Conservation (phyloP, 306 rosid genomes). For the Cucumis sativus region Cucumber_9930_V3 NC_026655.2:6913001-6913500, state of each 20-base stretch:
- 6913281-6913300: neutral
- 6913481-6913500: no score
- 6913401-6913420: neutral
- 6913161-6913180: neutral
- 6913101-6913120: neutral
- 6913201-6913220: neutral
- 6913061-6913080: neutral
- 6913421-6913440: no score
- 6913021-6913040: neutral
- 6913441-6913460: no score
- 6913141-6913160: neutral
- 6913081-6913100: neutral
- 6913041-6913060: neutral
- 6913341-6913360: neutral
- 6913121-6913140: neutral
- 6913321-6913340: neutral
- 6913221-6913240: slow-evolving; percentile 2
- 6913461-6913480: no score
- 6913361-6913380: neutral
- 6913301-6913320: neutral
- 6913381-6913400: neutral
- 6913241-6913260: neutral
- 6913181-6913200: neutral
- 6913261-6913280: neutral
- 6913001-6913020: neutral